Conservation (phyloP, 306 rosid species). For the Aeschynomene evenia region DNA sequence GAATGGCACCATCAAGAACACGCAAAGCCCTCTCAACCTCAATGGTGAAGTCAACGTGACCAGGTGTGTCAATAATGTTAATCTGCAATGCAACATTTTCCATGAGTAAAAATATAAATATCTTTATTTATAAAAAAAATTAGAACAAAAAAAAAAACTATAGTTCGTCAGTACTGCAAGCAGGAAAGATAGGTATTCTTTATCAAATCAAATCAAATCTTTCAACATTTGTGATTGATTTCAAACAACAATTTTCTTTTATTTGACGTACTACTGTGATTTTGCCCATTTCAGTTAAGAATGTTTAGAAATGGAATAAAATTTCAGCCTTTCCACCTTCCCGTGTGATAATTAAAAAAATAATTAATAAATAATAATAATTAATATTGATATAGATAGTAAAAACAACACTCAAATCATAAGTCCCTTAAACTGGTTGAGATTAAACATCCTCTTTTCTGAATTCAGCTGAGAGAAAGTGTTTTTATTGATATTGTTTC, state of each 20-base stretch:
- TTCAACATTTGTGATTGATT: neutral
- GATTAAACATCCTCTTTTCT: neutral
- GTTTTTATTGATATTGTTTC: neutral
- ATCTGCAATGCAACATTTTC: slow-evolving; percentile 59
- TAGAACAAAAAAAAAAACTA: neutral
- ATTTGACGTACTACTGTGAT: neutral
- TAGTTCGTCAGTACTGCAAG: slow-evolving; percentile 8
- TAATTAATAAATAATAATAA: neutral
- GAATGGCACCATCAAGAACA: slow-evolving; percentile 98
- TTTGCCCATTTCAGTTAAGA: slow-evolving; percentile 21
- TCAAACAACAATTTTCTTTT: neutral
- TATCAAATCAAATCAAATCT: neutral
- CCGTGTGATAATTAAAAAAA: neutral
- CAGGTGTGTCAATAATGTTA: slow-evolving; percentile 96
- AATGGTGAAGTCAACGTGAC: slow-evolving; percentile 96
- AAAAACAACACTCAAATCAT: slow-evolving; percentile 1
- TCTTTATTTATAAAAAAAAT: neutral
- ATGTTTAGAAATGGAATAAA: neutral
- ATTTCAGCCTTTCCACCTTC: neutral
- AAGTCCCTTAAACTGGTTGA: neutral
- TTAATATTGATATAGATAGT: neutral
- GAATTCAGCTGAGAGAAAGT: neutral
- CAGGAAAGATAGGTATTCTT: slow-evolving; percentile 2
- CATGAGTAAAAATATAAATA: slow-evolving; percentile 16
- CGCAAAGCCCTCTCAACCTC: slow-evolving; percentile 99